A percentile compares a stretch with the other conserved stretches of the same genome.
Conservation (phyloP, 441 rosid genomes). For the Pelargonium myrrhifolium region DNA sequence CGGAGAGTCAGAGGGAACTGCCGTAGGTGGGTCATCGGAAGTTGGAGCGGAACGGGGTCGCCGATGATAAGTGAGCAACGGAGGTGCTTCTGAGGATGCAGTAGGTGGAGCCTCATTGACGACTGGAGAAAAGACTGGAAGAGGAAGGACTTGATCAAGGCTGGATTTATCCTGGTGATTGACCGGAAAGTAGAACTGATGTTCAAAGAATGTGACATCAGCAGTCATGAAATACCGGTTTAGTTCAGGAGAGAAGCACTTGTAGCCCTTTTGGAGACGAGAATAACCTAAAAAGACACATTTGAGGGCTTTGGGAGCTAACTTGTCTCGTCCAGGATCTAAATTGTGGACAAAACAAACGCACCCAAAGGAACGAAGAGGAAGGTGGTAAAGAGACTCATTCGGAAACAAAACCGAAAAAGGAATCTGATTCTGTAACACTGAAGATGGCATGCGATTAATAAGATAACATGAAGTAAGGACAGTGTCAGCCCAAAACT, state of each 20-base stretch:
- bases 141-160: not conserved
- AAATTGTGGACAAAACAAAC: not conserved
- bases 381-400: not conserved
- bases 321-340: not conserved
- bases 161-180: not conserved
- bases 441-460: not conserved
- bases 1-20: too few relatives aligned
- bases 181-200: too few relatives aligned
- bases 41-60: too few relatives aligned
- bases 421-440: not conserved
- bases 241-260: not conserved
- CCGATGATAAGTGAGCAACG: too few relatives aligned
- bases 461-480: conserved; percentile 3
- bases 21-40: too few relatives aligned
- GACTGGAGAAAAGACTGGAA: too few relatives aligned
- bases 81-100: too few relatives aligned
- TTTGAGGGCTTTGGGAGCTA: not conserved
- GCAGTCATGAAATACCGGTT: not conserved
- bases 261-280: conserved; percentile 3
- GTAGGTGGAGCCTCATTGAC: too few relatives aligned
- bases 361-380: not conserved
- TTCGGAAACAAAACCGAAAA: too few relatives aligned
- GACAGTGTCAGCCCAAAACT: not conserved
- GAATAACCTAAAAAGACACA: conserved; percentile 1
- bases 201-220: not conserved